Conservation (phyloP, 1,139 yeast genomes). For the Taphrina betulina region DNA sequence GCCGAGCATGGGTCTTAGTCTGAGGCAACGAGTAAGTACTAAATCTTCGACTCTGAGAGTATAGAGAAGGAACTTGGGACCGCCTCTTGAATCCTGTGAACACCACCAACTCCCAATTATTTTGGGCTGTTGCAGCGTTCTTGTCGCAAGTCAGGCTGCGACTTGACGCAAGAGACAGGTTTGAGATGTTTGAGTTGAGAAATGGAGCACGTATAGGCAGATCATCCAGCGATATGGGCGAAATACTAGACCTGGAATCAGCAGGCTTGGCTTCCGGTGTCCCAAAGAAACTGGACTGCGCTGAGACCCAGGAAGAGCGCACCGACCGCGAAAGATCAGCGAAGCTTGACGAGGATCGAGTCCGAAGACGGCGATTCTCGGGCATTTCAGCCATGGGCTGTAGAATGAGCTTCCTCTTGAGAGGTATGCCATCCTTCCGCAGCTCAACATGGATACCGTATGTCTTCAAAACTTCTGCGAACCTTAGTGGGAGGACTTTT, state of each 20-base stretch:
- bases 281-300: background rate
- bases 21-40: background rate
- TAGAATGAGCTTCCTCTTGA: no score
- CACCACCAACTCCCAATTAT: background rate
- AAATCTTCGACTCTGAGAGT: background rate
- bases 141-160: background rate
- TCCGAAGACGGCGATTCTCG: no score
- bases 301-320: no score
- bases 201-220: background rate
- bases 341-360: no score
- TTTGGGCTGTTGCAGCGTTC: background rate
- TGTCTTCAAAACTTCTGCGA: conserved; percentile 5
- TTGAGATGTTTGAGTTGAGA: background rate
- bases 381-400: no score
- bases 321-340: no score
- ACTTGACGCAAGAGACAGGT: background rate
- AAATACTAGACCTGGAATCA: no score
- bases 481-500: no score
- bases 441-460: conserved; percentile 15
- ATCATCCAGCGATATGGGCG: no score
- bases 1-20: background rate
- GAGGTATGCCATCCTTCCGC: conserved; percentile 1
- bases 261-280: no score
- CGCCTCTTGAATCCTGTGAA: background rate
- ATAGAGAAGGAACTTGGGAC: background rate